Evolutionary conservation across 1,284 basidiomycete species (phyloP).

Genomic region (Neonothopanus nambi): DNA sequence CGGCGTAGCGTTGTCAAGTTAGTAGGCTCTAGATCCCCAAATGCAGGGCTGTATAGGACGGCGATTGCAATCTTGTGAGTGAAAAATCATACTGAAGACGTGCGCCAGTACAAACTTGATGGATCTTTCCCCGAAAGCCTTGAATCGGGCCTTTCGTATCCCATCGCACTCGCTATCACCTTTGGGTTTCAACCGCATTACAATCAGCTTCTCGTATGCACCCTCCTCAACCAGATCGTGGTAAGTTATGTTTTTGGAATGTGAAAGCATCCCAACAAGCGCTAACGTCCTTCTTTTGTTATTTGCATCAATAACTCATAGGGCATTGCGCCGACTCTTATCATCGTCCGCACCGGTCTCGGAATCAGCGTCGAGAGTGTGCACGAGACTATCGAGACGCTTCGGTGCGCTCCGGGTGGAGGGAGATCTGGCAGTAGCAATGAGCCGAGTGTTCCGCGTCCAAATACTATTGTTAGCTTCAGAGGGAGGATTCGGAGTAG

Average conservation of each 20-base stretch:
- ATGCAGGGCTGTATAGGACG: background rate
- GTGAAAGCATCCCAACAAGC: too few relatives aligned
- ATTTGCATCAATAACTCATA: background rate
- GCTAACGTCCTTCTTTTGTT: background rate
- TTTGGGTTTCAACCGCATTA: background rate
- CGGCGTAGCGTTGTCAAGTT: background rate
- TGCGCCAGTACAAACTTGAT: background rate
- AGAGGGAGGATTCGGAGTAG: too few relatives aligned
- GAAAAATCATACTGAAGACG: too few relatives aligned
- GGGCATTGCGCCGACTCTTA: constrained; percentile 6
- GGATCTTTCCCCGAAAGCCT: background rate
- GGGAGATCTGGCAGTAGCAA: too few relatives aligned
- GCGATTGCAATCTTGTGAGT: constrained; percentile 1
- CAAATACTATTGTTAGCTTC: too few relatives aligned
- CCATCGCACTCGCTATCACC: constrained; percentile 1
- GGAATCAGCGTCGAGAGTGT: background rate
- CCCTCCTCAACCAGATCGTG: constrained; percentile 3
- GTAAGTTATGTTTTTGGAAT: background rate
- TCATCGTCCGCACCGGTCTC: constrained; percentile 5
- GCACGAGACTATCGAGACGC: too few relatives aligned
- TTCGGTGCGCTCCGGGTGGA: too few relatives aligned
- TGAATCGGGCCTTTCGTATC: constrained; percentile 9
- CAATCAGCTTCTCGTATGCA: background rate
- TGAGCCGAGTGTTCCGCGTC: too few relatives aligned
- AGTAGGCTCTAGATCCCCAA: background rate